These are phyloP conservation scores for Yamadazyma aaseri DNA, from an alignment of 1,139 yeast species.

Conservation along the genomic window DNA sequence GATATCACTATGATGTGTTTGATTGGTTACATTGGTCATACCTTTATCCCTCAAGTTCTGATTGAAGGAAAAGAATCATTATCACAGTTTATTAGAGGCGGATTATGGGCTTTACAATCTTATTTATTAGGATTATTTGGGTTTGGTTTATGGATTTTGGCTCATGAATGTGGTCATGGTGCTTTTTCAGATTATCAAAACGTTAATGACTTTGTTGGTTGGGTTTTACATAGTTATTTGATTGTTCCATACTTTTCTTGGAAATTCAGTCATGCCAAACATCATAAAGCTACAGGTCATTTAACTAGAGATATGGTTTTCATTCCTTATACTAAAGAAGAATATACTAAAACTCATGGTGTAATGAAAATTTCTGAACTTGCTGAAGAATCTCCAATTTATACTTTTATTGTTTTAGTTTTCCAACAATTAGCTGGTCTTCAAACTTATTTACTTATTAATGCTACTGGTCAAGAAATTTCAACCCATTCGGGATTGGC, in stretches of 20 bases:
- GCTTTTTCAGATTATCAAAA: conserved; percentile 72
- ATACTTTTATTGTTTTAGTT: conserved; percentile 52
- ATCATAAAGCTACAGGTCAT: conserved; percentile 87
- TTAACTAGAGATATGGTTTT: conserved; percentile 80
- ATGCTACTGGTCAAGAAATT: conserved; percentile 76
- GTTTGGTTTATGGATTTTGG: conserved; percentile 82
- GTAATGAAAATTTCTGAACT: conserved; percentile 52
- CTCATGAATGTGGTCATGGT: conserved; percentile 90
- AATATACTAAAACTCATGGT: conserved; percentile 41
- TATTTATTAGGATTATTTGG: conserved; percentile 52
- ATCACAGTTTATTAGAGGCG: conserved; percentile 29
- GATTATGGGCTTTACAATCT: conserved; percentile 39
- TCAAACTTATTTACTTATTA: conserved; percentile 60
- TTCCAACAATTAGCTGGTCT: conserved; percentile 80
- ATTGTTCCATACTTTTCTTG: conserved; percentile 85
- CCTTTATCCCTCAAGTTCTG: conserved; percentile 44
- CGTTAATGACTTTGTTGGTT: conserved; percentile 75
- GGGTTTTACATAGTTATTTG: conserved; percentile 76
- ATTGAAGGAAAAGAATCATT: conserved; percentile 22
- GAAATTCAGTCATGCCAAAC: conserved; percentile 81
- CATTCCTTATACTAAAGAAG: conserved; percentile 66
- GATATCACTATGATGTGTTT: conserved; percentile 52
- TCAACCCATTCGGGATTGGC: conserved; percentile 47
- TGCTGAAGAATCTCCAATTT: conserved; percentile 73
- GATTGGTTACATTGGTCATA: conserved; percentile 49